A percentile compares a stretch with the other conserved stretches of the same genome.
phyloP scores from a whole-genome alignment of 176 grass and related monocot genomes.

The Phragmites australis region DNA sequence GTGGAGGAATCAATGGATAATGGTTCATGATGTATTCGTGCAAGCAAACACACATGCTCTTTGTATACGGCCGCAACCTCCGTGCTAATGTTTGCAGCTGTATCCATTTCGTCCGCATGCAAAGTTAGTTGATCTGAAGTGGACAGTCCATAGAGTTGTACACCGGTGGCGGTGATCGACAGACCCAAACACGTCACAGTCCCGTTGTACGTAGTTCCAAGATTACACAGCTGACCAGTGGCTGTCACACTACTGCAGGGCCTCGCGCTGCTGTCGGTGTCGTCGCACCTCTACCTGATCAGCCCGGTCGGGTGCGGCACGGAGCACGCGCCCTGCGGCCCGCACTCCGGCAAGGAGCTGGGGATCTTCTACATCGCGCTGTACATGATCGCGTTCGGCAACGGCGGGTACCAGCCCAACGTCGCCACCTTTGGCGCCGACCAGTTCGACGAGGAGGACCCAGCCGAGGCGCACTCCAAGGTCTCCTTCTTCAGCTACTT shows the following conservation, averaged over 20 bases:
- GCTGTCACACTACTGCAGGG: slow-evolving; percentile 48
- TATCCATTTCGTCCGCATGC: not conserved
- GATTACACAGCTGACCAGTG: not conserved
- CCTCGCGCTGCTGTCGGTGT: slow-evolving; percentile 63
- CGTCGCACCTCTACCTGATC: slow-evolving; percentile 65
- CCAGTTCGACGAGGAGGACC: slow-evolving; percentile 85
- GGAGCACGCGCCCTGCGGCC: slow-evolving; percentile 49
- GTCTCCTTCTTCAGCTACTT: slow-evolving; percentile 99
- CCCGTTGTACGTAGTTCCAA: not conserved
- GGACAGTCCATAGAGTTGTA: not conserved
- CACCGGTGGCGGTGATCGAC: not conserved
- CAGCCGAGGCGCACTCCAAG: slow-evolving; percentile 70
- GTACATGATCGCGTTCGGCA: slow-evolving; percentile 91
- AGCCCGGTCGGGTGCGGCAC: slow-evolving; percentile 60
- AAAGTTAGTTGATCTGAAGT: not conserved
- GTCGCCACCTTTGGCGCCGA: slow-evolving; percentile 89
- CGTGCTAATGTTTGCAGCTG: not conserved
- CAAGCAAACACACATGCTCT: slow-evolving; percentile 13
- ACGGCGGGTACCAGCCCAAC: slow-evolving; percentile 96
- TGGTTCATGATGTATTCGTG: not conserved
- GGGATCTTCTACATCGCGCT: slow-evolving; percentile 81
- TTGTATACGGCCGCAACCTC: not conserved
- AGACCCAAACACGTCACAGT: not conserved
- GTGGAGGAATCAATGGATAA: not conserved
- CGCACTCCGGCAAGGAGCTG: slow-evolving; percentile 62